Evolutionary conservation across 1,284 basidiomycete genomes (phyloP).

Genomic region (Moniliophthora roreri): DNA sequence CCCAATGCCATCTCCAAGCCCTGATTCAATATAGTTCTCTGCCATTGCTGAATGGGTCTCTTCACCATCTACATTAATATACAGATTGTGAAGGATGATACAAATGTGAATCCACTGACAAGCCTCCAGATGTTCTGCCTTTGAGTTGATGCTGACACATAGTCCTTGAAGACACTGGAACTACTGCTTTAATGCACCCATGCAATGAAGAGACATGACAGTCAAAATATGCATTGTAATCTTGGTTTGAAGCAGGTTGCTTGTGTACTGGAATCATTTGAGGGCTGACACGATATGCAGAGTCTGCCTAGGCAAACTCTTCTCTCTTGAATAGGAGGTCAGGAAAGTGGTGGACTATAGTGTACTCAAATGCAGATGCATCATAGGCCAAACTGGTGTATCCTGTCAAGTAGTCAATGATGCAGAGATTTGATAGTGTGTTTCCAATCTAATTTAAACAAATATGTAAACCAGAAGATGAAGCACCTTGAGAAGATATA

Average conservation of each 20-base stretch:
- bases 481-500: conserved; percentile 7
- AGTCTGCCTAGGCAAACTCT: conserved; percentile 41
- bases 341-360: conserved; percentile 26
- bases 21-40: too few relatives aligned
- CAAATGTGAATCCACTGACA: too few relatives aligned
- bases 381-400: conserved; percentile 35
- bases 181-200: too few relatives aligned
- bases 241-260: conserved; percentile 28
- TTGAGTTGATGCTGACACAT: too few relatives aligned
- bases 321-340: conserved; percentile 30
- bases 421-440: conserved; percentile 30
- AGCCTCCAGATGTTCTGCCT: too few relatives aligned
- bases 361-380: conserved; percentile 33
- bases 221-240: conserved; percentile 26
- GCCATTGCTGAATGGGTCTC: too few relatives aligned
- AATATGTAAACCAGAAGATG: conserved; percentile 6
- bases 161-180: too few relatives aligned
- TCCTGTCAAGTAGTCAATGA: conserved; percentile 34
- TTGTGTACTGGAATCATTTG: conserved; percentile 33
- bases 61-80: conserved; percentile 36
- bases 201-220: too few relatives aligned
- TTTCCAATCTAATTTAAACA: conserved; percentile 37
- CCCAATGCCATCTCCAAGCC: too few relatives aligned
- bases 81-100: conserved; percentile 37
- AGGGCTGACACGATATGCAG: conserved; percentile 31